phyloP scores from a whole-genome alignment of 2,329 filamentous ascomycete genomes.

The Beauveria brongniartii region DNA sequence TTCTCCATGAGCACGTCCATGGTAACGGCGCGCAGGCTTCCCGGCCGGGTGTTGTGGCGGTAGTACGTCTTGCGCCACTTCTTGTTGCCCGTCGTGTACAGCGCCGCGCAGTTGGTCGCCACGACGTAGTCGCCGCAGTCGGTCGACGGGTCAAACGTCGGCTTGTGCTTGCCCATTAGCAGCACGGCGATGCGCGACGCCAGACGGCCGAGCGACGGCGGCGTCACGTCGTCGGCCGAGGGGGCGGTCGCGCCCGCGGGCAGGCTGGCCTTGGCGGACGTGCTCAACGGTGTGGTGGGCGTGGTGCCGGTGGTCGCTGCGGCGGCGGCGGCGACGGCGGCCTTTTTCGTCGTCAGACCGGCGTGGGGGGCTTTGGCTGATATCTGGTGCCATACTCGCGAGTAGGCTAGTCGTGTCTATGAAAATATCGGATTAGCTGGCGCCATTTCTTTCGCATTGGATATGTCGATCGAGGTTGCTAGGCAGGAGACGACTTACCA shows the following conservation, averaged over 20 bases:
- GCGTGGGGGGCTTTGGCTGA: constrained; percentile 62
- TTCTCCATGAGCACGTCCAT: constrained; percentile 95
- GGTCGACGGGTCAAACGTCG: constrained; percentile 91
- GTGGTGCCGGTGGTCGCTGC: background rate
- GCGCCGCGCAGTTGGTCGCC: constrained; percentile 76
- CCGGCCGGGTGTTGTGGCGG: constrained; percentile 84
- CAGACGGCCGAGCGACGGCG: constrained; percentile 80
- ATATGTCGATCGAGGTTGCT: constrained; percentile 2
- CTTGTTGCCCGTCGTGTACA: constrained; percentile 88
- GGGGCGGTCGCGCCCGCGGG: background rate
- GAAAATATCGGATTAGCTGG: background rate
- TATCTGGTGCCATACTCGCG: constrained; percentile 84
- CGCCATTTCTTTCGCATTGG: background rate
- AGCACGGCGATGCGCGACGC: constrained; percentile 79
- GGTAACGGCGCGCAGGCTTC: constrained; percentile 75
- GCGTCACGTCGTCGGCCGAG: constrained; percentile 40
- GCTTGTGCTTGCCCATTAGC: constrained; percentile 99
- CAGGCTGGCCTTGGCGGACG: background rate
- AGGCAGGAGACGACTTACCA: constrained; percentile 41
- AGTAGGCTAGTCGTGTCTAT: constrained; percentile 93
- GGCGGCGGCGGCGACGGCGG: background rate
- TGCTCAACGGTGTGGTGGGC: background rate
- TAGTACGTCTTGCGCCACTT: constrained; percentile 93
- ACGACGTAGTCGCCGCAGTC: constrained; percentile 99
- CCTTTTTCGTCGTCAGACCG: constrained; percentile 47